These are phyloP conservation scores for Lodderomyces margitis DNA, from an alignment of 1,139 yeast species.

Conservation along the genomic window DNA sequence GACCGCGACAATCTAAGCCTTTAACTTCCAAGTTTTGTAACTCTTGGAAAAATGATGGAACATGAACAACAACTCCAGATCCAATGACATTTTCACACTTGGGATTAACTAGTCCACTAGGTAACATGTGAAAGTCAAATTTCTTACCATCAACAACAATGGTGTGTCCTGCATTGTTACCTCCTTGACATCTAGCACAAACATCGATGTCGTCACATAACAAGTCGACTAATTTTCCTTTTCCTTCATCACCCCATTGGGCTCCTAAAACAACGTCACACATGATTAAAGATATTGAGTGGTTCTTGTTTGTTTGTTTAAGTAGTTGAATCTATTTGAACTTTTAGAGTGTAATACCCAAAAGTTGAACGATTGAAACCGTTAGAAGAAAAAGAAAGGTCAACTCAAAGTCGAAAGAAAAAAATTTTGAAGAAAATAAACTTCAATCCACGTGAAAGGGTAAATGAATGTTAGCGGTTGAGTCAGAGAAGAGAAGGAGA, in stretches of 20 bases:
- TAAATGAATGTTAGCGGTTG: too few relatives aligned
- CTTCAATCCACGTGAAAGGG: not conserved
- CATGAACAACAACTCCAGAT: slow-evolving; percentile 93
- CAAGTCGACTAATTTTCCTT: slow-evolving; percentile 93
- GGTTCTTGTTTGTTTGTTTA: not conserved
- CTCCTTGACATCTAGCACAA: slow-evolving; percentile 98
- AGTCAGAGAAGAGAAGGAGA: not conserved
- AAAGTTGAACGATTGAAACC: slow-evolving; percentile 15
- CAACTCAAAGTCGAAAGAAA: slow-evolving; percentile 5
- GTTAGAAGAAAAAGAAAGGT: slow-evolving; percentile 11
- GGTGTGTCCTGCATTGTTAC: slow-evolving; percentile 98
- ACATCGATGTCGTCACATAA: slow-evolving; percentile 92
- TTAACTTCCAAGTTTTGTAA: slow-evolving; percentile 76
- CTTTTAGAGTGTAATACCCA: not conserved
- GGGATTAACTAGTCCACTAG: slow-evolving; percentile 93
- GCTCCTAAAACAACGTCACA: slow-evolving; percentile 94
- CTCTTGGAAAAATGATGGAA: slow-evolving; percentile 90
- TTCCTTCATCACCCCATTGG: slow-evolving; percentile 99
- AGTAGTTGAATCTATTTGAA: slow-evolving; percentile 2
- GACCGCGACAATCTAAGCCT: slow-evolving; percentile 74
- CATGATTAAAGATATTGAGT: slow-evolving; percentile 38
- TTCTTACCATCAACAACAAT: slow-evolving; percentile 85
- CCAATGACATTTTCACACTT: slow-evolving; percentile 89
- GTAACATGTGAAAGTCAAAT: slow-evolving; percentile 98
- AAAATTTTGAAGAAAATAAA: slow-evolving; percentile 1